phyloP scores from a whole-genome alignment of 116 monocot genomes.

The Thalassia testudinum region DNA sequence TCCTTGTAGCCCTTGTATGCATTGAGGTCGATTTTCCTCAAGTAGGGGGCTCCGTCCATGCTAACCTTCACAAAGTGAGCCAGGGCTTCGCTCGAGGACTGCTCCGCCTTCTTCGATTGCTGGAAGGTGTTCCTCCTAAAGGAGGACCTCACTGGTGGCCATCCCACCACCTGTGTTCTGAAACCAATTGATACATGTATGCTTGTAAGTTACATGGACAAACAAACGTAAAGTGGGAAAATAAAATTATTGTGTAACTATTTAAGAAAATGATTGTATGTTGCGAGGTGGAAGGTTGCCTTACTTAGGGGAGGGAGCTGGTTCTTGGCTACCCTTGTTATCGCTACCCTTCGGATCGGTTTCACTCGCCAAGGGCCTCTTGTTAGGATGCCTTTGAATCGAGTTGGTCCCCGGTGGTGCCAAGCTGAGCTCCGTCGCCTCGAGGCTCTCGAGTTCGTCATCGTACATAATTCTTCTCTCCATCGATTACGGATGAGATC shows the following conservation, averaged over 20 bases:
- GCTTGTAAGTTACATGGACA: neutral
- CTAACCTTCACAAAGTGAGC: constrained; percentile 76
- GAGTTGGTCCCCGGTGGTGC: constrained; percentile 43
- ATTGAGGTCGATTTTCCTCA: constrained; percentile 83
- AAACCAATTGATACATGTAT: too few relatives aligned
- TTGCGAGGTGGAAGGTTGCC: neutral
- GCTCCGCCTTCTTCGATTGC: constrained; percentile 8
- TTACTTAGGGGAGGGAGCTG: neutral
- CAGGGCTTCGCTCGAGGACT: neutral
- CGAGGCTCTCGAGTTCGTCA: neutral
- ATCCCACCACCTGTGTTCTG: constrained; percentile 70
- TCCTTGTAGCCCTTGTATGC: constrained; percentile 54
- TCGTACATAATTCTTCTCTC: neutral
- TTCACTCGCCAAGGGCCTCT: constrained; percentile 11
- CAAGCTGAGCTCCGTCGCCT: constrained; percentile 71
- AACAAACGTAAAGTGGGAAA: neutral
- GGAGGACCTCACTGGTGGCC: constrained; percentile 60
- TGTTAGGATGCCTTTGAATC: too few relatives aligned
- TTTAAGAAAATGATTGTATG: neutral
- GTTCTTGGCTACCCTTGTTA: neutral
- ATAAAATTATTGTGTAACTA: neutral
- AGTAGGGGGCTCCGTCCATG: constrained; percentile 91
- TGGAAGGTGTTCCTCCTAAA: constrained; percentile 41
- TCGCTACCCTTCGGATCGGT: neutral
- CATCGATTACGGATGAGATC: too few relatives aligned